Base-by-base conservation (phyloP, 192 early-diverging fungal species). In the Entomortierella beljakovae region DNA sequence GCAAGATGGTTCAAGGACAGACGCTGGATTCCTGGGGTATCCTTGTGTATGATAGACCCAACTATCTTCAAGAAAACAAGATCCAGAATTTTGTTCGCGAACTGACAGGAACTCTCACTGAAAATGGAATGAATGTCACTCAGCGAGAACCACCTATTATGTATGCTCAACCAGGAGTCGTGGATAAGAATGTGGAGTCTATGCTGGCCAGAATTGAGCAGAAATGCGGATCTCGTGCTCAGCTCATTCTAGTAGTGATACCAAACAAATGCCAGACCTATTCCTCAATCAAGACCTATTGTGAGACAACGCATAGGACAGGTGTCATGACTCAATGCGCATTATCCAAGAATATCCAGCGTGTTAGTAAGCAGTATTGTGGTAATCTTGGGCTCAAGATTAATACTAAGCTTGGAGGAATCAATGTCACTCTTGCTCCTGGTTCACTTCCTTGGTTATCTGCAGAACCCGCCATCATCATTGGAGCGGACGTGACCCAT, bases 381-480 rank as follows among this genome's bases (percentile, higher is more conserved):
- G 93, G 93, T 13, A 97, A 95, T 68, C 86, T 98, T 46, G 91
- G 89, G 46, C 84, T 98, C 34, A 98, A 98, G 85, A 90, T 98
- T 71, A 98, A 98, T 71, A 84, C 89, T 1, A 83, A 83, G 87
- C 86, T 97, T 15, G 93, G 94, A 57, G 95, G 95, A n/a, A 88
- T 89, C 80, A 96, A 96, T 84, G 72, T 22, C 20, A 37, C 26
- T 2, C 26, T 82, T 16, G 16, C 26, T 1, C 10, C 11, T 1
- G 9, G 20, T 0, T 40, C 52, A 0, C 31, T 82, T n/a, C 72
- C 68, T 0, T 77, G 67, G 50, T 29, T 82, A 3, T 46, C 52
- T 31, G 43, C 66, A 16, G 20, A 77, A 8, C 92, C 92, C 22
- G 94, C 94, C 23, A 89, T 97, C 58, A 81, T 97, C 31, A 68